Percentiles rank a stretch among this genome's conserved stretches.
These are phyloP conservation scores for Clarireedia paspali DNA, from an alignment of 2,329 filamentous ascomycete species.

Conservation along the genomic window DNA sequence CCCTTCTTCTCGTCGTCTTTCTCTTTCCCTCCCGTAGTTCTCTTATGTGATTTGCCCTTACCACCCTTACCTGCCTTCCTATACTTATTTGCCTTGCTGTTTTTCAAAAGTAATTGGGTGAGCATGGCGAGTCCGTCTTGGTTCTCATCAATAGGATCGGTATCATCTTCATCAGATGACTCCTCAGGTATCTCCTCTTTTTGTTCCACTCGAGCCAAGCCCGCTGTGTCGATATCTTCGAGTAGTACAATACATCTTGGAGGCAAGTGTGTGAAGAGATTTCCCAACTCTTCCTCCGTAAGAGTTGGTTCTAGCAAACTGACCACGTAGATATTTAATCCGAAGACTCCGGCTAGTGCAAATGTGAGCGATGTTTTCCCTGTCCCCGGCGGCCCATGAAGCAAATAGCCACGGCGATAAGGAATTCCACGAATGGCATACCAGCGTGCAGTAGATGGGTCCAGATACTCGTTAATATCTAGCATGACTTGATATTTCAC, in stretches of 20 bases:
- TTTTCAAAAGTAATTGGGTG: constrained; percentile 26
- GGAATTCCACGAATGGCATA: constrained; percentile 71
- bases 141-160: not conserved
- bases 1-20: constrained; percentile 25
- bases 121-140: not conserved
- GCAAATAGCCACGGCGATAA: constrained; percentile 68
- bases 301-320: constrained; percentile 51
- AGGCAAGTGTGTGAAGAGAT: constrained; percentile 53
- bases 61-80: constrained; percentile 34
- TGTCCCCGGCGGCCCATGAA: constrained; percentile 67
- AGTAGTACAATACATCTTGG: constrained; percentile 57
- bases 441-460: constrained; percentile 62
- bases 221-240: constrained; percentile 63
- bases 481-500: constrained; percentile 59
- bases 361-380: constrained; percentile 65
- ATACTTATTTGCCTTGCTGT: constrained; percentile 37
- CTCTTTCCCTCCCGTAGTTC: not conserved
- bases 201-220: constrained; percentile 39
- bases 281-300: constrained; percentile 52
- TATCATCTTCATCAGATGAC: not conserved
- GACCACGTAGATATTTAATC: constrained; percentile 59
- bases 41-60: constrained; percentile 26
- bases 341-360: constrained; percentile 57
- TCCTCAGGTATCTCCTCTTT: constrained; percentile 7
- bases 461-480: constrained; percentile 73